Evolutionary conservation across 768 basidiomycete species (phyloP).

Genomic region (Macrolepiota dolichaula): DNA sequence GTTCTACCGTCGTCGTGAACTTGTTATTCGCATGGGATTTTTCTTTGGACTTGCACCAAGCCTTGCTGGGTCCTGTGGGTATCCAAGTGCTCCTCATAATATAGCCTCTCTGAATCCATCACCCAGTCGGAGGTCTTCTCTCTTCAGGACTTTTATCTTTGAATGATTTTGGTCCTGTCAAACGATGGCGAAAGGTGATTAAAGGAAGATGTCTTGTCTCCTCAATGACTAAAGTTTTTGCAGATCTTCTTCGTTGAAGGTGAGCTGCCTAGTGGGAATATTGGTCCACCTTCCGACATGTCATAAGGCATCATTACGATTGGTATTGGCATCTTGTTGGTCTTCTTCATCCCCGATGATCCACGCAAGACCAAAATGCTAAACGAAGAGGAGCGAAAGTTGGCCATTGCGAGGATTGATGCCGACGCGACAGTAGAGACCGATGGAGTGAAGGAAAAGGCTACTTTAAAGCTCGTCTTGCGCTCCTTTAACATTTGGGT

Average conservation of each 20-base stretch:
- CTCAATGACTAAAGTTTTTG: background rate
- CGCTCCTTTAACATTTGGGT: slow-evolving; percentile 18
- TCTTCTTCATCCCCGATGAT: slow-evolving; percentile 26
- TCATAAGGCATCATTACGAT: slow-evolving; percentile 25
- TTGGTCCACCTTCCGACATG: background rate
- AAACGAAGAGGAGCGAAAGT: slow-evolving; percentile 22
- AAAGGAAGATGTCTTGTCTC: background rate
- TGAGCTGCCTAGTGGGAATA: slow-evolving; percentile 3
- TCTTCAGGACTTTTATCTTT: slow-evolving; percentile 31
- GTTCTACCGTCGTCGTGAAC: slow-evolving; percentile 34
- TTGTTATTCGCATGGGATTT: slow-evolving; percentile 31
- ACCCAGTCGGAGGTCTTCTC: slow-evolving; percentile 33
- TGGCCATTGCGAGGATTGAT: slow-evolving; percentile 27
- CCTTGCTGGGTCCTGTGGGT: slow-evolving; percentile 34
- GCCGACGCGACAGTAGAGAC: slow-evolving; percentile 21
- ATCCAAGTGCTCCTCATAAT: background rate
- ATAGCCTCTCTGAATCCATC: background rate
- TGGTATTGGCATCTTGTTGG: slow-evolving; percentile 22
- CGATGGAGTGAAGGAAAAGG: slow-evolving; percentile 12
- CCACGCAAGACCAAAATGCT: slow-evolving; percentile 25
- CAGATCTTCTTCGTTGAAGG: slow-evolving; percentile 43
- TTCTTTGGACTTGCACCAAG: slow-evolving; percentile 32
- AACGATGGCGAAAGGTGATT: slow-evolving; percentile 29
- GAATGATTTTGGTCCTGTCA: slow-evolving; percentile 26
- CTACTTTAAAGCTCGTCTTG: slow-evolving; percentile 3